Base-by-base conservation (phyloP, 371 early-diverging fungal genomes). In the Choanephora cucurbitarum region DNA sequence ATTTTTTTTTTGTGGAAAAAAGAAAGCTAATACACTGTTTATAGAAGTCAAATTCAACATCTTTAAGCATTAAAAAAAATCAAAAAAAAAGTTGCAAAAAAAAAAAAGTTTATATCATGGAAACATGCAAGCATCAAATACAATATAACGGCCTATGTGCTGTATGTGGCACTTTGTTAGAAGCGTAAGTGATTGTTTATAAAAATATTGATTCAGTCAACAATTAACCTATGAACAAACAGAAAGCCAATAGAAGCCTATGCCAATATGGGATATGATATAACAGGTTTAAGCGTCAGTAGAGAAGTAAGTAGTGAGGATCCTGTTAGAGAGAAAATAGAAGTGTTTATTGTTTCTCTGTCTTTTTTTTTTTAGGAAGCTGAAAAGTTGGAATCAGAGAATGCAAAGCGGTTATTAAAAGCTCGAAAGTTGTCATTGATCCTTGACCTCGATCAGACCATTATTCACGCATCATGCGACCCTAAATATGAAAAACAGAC, bases 391-490 rank as follows among this genome's bases (percentile, higher is more conserved):
- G 97, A 93, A 46, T 62, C 79, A 22, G 87, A 87, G 41, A 91
- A 82, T 34, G 82, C 87, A 7, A 59, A 80, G 8, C 69, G 91
- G 45, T 73, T 99, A 51, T 58, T 87, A 52, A 55, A 73, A 15
- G 77, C 75, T 40, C 80, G 82, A 44, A 95, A 90, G 67, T 82
- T 99, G 33, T 92, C 95, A 14, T 72, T 99, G n/a, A 88, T 99
- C 40, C 80, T 99, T 22, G 99, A 99, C 80, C 81, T 99, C 46
- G 99, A 99, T 72, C 99, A 97, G 73, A 99, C 99, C 0, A 81
- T 99, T 19, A 89, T 99, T n/a, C 99, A 99, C 57, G 98, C 99
- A 11, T 89, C 93, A 8, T 89, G 89, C 32, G 90, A 94, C 55
- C 82, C 87, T 19, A 89, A 83, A 5, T n/a, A n/a, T n/a, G 82